These are phyloP conservation scores for Curvularia spicifera DNA, from an alignment of 2,329 filamentous ascomycete genomes.

Conservation along the genomic window DNA sequence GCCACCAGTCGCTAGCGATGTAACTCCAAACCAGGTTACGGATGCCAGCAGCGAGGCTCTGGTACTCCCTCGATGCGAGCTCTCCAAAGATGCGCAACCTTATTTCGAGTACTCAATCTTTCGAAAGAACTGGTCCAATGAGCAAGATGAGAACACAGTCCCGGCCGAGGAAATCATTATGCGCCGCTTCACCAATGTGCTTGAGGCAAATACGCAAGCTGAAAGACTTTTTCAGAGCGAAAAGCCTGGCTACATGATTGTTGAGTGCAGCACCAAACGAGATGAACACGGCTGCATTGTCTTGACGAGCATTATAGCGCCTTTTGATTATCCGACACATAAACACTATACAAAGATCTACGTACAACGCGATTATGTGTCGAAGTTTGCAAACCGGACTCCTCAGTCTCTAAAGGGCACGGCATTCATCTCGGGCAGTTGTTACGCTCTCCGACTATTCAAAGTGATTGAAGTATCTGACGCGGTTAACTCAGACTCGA, in stretches of 20 bases:
- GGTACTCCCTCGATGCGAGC: not conserved
- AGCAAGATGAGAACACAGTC: constrained; percentile 5
- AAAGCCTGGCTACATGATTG: constrained; percentile 7
- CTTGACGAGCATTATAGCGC: constrained; percentile 12
- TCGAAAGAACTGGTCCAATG: constrained; percentile 23
- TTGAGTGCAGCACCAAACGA: constrained; percentile 11
- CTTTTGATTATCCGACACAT: constrained; percentile 19
- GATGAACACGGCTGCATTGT: constrained; percentile 21
- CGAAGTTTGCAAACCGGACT: constrained; percentile 16
- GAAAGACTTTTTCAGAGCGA: constrained; percentile 16
- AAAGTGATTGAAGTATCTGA: constrained; percentile 17
- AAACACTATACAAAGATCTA: constrained; percentile 25
- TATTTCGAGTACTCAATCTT: constrained; percentile 37
- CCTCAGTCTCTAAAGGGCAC: constrained; percentile 8
- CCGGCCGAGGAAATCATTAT: constrained; percentile 11
- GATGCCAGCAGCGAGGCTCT: not conserved
- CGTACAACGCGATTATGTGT: constrained; percentile 26
- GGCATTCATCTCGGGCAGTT: constrained; percentile 23
- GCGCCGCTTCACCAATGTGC: constrained; percentile 18
- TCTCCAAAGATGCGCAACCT: constrained; percentile 17
- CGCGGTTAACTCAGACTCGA: constrained; percentile 6
- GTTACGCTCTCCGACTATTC: constrained; percentile 34
- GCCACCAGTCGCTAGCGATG: not conserved
- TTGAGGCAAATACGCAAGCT: constrained; percentile 27
- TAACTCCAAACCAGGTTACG: not conserved